Evolutionary conservation across 1,284 basidiomycete genomes (phyloP).

Genomic region (Inonotus obliquus): DNA sequence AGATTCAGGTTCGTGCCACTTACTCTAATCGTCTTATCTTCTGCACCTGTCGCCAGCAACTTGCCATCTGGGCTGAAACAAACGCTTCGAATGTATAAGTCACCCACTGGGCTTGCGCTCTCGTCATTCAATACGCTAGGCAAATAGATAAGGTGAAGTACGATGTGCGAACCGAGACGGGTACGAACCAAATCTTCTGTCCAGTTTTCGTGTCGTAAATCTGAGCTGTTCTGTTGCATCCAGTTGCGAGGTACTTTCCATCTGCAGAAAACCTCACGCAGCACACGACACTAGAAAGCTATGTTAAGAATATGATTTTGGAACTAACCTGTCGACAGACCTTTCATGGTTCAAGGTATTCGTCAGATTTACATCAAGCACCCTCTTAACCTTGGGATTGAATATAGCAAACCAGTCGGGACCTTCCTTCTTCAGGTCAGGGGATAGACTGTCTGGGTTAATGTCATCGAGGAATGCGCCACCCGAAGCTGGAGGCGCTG

Average conservation of each 20-base stretch:
- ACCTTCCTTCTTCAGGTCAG: conserved; percentile 74
- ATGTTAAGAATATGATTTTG: conserved; percentile 14
- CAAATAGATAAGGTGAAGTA: background rate
- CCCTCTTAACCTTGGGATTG: conserved; percentile 80
- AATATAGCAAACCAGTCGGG: conserved; percentile 95
- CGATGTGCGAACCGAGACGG: background rate
- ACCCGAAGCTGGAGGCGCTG: conserved; percentile 23
- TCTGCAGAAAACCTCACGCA: conserved; percentile 82
- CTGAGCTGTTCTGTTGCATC: conserved; percentile 73
- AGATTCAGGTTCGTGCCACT: conserved; percentile 32
- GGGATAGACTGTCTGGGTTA: conserved; percentile 42
- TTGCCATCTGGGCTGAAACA: conserved; percentile 84
- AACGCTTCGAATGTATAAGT: conserved; percentile 81
- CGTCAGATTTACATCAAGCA: conserved; percentile 83
- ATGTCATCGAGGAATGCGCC: conserved; percentile 40
- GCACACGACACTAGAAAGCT: conserved; percentile 59
- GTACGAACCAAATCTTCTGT: conserved; percentile 48
- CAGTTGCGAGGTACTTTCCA: conserved; percentile 73
- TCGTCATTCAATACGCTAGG: conserved; percentile 68
- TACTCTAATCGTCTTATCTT: conserved; percentile 80
- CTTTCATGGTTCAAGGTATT: conserved; percentile 94
- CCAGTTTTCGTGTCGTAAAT: conserved; percentile 76
- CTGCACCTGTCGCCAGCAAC: conserved; percentile 77
- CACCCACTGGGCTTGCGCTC: conserved; percentile 56
- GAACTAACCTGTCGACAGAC: conserved; percentile 38